Evolutionary conservation across 352 stramenopile genomes (phyloP).

Genomic region (Salisapilia sapeloensis): DNA sequence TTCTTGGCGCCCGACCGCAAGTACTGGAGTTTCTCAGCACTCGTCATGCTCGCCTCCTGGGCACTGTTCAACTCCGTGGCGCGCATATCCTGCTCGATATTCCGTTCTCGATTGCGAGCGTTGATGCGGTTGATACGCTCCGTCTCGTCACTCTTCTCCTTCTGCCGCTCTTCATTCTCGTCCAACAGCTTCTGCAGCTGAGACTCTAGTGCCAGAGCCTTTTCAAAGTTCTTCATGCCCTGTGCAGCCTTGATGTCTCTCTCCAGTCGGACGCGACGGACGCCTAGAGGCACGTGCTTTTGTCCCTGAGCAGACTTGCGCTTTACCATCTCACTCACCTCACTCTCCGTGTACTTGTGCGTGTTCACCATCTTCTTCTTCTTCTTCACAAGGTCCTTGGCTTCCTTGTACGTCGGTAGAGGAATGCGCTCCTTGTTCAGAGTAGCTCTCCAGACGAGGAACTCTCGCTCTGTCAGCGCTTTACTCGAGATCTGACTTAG

Average conservation of each 20-base stretch:
- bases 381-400: slow-evolving; percentile 32
- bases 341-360: slow-evolving; percentile 60
- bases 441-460: slow-evolving; percentile 59
- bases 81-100: slow-evolving; percentile 70
- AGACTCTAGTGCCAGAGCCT: slow-evolving; percentile 55
- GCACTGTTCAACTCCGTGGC: slow-evolving; percentile 52
- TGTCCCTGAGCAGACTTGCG: slow-evolving; percentile 50
- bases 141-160: slow-evolving; percentile 64
- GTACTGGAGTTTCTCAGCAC: slow-evolving; percentile 66
- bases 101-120: slow-evolving; percentile 55
- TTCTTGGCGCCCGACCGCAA: slow-evolving; percentile 69
- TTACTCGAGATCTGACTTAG: slow-evolving; percentile 52
- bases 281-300: slow-evolving; percentile 44
- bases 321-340: slow-evolving; percentile 66
- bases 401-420: slow-evolving; percentile 54
- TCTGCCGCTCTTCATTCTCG: slow-evolving; percentile 52
- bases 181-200: slow-evolving; percentile 35
- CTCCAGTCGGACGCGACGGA: slow-evolving; percentile 65
- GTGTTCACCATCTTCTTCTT: slow-evolving; percentile 56
- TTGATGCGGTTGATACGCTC: slow-evolving; percentile 80
- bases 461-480: slow-evolving; percentile 59
- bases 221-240: slow-evolving; percentile 80
- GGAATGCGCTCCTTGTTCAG: slow-evolving; percentile 65
- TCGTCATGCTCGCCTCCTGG: slow-evolving; percentile 67
- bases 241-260: slow-evolving; percentile 59